Percentiles rank a stretch among this genome's conserved stretches.
Conservation (phyloP, 176 grass and related monocot species). For the Raddia guianensis region DNA sequence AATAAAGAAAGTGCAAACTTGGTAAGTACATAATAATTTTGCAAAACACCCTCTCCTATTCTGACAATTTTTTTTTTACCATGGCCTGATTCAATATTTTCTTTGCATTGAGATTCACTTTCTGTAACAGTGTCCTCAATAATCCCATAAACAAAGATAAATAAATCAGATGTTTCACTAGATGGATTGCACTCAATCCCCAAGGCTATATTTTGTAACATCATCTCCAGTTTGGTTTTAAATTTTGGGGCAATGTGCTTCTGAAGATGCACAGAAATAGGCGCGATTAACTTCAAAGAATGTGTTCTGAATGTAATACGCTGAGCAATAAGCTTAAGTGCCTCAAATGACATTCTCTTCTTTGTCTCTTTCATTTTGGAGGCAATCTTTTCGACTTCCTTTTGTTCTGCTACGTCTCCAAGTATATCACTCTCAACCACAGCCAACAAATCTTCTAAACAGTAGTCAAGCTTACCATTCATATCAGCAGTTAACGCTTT, state of each 20-base stretch:
- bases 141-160: constrained; percentile 75
- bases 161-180: constrained; percentile 64
- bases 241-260: constrained; percentile 77
- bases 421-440: constrained; percentile 80
- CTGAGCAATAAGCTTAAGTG: constrained; percentile 77
- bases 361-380: constrained; percentile 99
- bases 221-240: constrained; percentile 70
- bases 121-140: constrained; percentile 61
- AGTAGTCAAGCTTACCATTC: constrained; percentile 83
- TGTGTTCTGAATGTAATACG: constrained; percentile 81
- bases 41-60: constrained; percentile 27
- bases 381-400: constrained; percentile 96
- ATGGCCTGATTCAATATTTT: constrained; percentile 29
- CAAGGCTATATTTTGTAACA: constrained; percentile 82
- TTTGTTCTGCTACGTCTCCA: constrained; percentile 90
- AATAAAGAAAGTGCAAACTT: constrained; percentile 83
- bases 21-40: constrained; percentile 72
- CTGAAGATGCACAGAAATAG: constrained; percentile 60
- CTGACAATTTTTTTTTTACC: constrained; percentile 42
- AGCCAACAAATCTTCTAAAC: constrained; percentile 79
- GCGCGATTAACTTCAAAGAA: constrained; percentile 72
- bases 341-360: constrained; percentile 92
- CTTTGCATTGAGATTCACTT: constrained; percentile 48
- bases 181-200: constrained; percentile 87
- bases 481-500: constrained; percentile 54